Conservation (phyloP, 768 basidiomycete species). For the Boletus edulis region DNA sequence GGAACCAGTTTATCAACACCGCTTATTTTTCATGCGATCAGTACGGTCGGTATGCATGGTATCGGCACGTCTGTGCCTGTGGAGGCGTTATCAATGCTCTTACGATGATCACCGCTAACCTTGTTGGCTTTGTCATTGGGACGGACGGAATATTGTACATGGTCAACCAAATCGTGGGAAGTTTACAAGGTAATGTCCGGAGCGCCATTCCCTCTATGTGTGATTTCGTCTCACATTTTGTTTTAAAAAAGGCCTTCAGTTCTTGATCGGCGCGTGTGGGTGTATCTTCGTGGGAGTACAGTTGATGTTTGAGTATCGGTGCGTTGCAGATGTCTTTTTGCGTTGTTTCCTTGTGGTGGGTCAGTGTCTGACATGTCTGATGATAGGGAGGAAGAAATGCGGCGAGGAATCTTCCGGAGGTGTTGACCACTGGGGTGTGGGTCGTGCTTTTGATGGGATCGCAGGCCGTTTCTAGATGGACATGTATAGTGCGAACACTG, state of each 20-base stretch:
- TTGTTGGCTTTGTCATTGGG: slow-evolving; percentile 94
- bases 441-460: background rate
- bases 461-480: background rate
- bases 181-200: slow-evolving; percentile 53
- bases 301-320: slow-evolving; percentile 97
- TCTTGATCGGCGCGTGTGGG: slow-evolving; percentile 55
- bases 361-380: slow-evolving; percentile 1
- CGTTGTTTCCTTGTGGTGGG: background rate
- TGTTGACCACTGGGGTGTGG: slow-evolving; percentile 32
- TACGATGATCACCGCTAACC: slow-evolving; percentile 89
- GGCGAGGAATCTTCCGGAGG: slow-evolving; percentile 56
- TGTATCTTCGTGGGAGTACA: slow-evolving; percentile 83
- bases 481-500: too few species aligned
- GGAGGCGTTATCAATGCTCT: slow-evolving; percentile 84
- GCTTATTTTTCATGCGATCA: slow-evolving; percentile 29
- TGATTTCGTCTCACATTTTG: background rate
- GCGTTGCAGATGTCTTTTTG: slow-evolving; percentile 23
- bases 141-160: slow-evolving; percentile 75
- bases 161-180: slow-evolving; percentile 56
- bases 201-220: background rate
- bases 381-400: slow-evolving; percentile 67
- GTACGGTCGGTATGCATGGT: slow-evolving; percentile 75
- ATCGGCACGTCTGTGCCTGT: slow-evolving; percentile 77
- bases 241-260: slow-evolving; percentile 52
- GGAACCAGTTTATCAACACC: background rate